Conservation (phyloP, 306 rosid genomes). For the Vigna trinervia region DNA sequence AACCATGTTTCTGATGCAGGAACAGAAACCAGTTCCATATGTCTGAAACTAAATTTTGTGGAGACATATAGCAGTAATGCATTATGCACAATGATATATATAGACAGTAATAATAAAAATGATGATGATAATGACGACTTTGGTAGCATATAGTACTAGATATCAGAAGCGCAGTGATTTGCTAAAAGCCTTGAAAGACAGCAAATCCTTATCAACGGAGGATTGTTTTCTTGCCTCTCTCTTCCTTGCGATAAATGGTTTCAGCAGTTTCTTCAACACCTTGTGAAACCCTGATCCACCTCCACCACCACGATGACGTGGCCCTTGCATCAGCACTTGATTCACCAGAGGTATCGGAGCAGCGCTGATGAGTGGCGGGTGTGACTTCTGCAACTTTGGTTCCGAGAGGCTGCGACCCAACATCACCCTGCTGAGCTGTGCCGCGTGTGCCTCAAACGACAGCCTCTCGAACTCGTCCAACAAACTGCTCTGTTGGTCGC, state of each 20-base stretch:
- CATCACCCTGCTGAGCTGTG: constrained; percentile 66
- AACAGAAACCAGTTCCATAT: too few species aligned
- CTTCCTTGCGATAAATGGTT: constrained; percentile 53
- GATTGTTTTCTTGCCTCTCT: constrained; percentile 35
- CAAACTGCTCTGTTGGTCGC: constrained; percentile 76
- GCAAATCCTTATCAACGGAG: constrained; percentile 44
- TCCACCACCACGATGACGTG: constrained; percentile 11
- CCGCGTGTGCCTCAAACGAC: constrained; percentile 66
- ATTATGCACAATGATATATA: too few species aligned
- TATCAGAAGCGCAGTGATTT: constrained; percentile 59
- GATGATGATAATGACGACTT: too few species aligned
- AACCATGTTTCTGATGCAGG: too few species aligned
- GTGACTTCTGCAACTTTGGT: constrained; percentile 46
- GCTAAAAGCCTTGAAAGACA: constrained; percentile 60
- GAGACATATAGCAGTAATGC: too few species aligned
- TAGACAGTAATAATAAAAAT: too few species aligned
- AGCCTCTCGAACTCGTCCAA: constrained; percentile 78
- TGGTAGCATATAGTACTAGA: background rate
- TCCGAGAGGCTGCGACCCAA: constrained; percentile 61
- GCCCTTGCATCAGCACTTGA: constrained; percentile 43
- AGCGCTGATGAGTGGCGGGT: background rate
- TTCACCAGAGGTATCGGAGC: constrained; percentile 43
- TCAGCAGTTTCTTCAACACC: constrained; percentile 62
- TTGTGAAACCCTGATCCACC: constrained; percentile 44
- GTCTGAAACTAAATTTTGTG: too few species aligned